phyloP scores from a whole-genome alignment of 106 monocot genomes.

The Acorus calamus region DNA sequence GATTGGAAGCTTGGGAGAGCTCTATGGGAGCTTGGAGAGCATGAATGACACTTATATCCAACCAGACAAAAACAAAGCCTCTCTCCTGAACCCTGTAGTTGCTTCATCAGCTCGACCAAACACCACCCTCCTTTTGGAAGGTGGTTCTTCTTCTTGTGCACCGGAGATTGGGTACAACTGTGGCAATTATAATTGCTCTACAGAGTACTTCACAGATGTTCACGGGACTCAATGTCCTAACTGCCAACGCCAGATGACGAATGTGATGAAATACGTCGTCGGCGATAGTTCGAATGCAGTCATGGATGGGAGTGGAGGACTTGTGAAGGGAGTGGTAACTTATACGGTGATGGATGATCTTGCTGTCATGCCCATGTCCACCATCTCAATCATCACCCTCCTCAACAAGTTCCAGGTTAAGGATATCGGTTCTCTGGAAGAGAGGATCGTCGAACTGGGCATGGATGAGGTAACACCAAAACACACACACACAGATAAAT shows the following conservation, averaged over 20 bases:
- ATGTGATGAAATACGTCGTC: background rate
- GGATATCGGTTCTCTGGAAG: constrained; percentile 15
- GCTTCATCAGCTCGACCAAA: too few relatives aligned
- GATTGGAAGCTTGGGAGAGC: constrained; percentile 4
- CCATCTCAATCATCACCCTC: constrained; percentile 23
- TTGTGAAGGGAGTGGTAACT: constrained; percentile 16
- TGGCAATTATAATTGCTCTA: too few relatives aligned
- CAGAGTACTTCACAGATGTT: background rate
- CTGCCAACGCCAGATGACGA: background rate
- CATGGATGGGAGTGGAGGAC: background rate
- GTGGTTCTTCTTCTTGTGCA: too few relatives aligned
- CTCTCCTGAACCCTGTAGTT: constrained; percentile 10
- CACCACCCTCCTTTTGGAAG: background rate
- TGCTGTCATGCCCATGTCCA: constrained; percentile 23
- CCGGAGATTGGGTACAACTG: too few relatives aligned
- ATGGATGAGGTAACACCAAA: constrained; percentile 4
- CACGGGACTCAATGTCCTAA: background rate
- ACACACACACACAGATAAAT: too few relatives aligned
- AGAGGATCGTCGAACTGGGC: constrained; percentile 17
- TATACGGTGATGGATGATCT: constrained; percentile 29
- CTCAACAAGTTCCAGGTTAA: constrained; percentile 21
- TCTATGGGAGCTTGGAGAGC: too few relatives aligned
- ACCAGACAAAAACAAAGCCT: background rate
- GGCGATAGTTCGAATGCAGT: background rate
- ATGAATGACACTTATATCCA: too few relatives aligned